Conservation (phyloP, 2,329 filamentous ascomycete genomes). For the Myriosclerotinia curreyana region DNA sequence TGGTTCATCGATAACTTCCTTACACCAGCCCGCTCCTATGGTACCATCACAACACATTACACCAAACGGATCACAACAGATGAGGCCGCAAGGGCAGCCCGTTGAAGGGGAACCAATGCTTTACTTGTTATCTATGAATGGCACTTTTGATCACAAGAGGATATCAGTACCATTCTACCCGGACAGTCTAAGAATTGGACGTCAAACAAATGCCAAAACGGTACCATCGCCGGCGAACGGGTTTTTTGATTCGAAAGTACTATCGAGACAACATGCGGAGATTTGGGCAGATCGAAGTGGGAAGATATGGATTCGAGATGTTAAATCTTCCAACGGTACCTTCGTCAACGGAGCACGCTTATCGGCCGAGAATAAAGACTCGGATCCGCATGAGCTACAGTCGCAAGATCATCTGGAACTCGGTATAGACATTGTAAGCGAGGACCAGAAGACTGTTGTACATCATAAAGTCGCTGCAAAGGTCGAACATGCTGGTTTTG, state of each 20-base stretch:
- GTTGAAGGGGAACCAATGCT: constrained; percentile 70
- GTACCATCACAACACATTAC: constrained; percentile 67
- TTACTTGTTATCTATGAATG: constrained; percentile 85
- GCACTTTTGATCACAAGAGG: constrained; percentile 95
- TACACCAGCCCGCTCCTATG: constrained; percentile 56
- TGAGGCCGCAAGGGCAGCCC: constrained; percentile 41
- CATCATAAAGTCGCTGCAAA: constrained; percentile 98
- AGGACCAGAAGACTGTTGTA: constrained; percentile 97
- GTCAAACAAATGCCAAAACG: constrained; percentile 96
- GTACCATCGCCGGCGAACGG: constrained; percentile 87
- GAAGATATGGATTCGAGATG: constrained; percentile 93
- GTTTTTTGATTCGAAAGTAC: constrained; percentile 96
- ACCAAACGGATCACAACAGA: constrained; percentile 54
- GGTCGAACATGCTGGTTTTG: constrained; percentile 89
- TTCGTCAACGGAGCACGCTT: constrained; percentile 92
- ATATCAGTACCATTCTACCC: constrained; percentile 90
- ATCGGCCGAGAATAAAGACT: constrained; percentile 92
- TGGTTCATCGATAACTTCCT: constrained; percentile 59
- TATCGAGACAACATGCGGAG: constrained; percentile 93
- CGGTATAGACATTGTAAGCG: constrained; percentile 97
- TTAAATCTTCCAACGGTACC: constrained; percentile 98
- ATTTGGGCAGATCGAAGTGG: constrained; percentile 84
- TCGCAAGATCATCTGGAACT: constrained; percentile 90
- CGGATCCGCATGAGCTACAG: constrained; percentile 88
- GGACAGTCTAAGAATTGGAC: constrained; percentile 91